A percentile compares a stretch with the other conserved stretches of the same genome.
phyloP scores from a whole-genome alignment of 345 rosid species.

The Turritis glabra region DNA sequence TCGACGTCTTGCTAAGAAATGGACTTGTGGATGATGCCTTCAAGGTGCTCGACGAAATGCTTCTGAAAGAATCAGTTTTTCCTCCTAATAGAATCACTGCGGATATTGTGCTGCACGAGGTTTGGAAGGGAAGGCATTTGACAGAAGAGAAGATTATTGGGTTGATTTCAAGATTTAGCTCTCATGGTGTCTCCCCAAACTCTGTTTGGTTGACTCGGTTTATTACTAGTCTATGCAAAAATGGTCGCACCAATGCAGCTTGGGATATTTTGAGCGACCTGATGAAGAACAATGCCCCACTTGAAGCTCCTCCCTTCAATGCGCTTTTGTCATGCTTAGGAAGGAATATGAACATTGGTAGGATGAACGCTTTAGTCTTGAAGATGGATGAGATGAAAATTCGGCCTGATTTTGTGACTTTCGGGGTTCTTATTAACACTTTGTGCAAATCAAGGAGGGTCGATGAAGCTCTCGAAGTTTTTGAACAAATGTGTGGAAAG shows the following conservation, averaged over 20 bases:
- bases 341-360: slow-evolving; percentile 44
- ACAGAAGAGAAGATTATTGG: slow-evolving; percentile 44
- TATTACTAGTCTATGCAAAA: slow-evolving; percentile 51
- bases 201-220: slow-evolving; percentile 46
- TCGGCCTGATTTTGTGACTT: slow-evolving; percentile 59
- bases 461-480: slow-evolving; percentile 63
- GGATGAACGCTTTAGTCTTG: slow-evolving; percentile 54
- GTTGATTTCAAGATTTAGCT: slow-evolving; percentile 50
- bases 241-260: slow-evolving; percentile 43
- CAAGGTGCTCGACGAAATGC: slow-evolving; percentile 92
- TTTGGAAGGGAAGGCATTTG: slow-evolving; percentile 35
- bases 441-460: slow-evolving; percentile 62
- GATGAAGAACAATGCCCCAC: slow-evolving; percentile 47
- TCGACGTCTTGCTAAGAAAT: slow-evolving; percentile 36
- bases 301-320: slow-evolving; percentile 60
- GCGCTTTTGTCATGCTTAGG: slow-evolving; percentile 59
- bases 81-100: slow-evolving; percentile 52
- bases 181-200: slow-evolving; percentile 53
- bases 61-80: slow-evolving; percentile 38
- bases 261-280: slow-evolving; percentile 50
- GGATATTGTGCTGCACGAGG: slow-evolving; percentile 49
- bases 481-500: slow-evolving; percentile 49
- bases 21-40: slow-evolving; percentile 55
- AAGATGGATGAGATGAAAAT: slow-evolving; percentile 61
- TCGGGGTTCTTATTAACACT: slow-evolving; percentile 62